Evolutionary conservation across 306 rosid genomes (phyloP), one percentile per base, ranked within the genome.

Genomic region (Trifolium pratense): DNA sequence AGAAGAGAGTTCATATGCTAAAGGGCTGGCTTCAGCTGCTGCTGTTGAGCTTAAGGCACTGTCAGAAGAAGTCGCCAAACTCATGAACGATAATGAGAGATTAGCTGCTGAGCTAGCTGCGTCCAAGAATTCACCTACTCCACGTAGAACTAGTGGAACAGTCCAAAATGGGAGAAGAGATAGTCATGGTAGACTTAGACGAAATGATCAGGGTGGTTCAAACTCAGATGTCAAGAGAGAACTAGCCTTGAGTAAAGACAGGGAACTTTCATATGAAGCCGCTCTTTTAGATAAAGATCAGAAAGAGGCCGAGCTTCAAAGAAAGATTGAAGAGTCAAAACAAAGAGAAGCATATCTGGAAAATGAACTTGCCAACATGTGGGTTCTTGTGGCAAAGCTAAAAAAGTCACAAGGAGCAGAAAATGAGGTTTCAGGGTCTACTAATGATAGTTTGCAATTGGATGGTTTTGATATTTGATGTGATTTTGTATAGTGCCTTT

Each of bases 21-120:
- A 95, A 79, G 97, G 97, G 74, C 82, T 95, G 61, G 99, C 99
- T 61, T 95, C 99, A 37, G 99, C 99, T 69, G 99, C 99, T n/a
- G 99, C 97, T 5, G 97, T 91, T 68, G 99, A 95, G 84, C 96
- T 95, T 53, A 95, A 95, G 85, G 97, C 97, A 71, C 78, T 95
- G 57, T 87, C 99, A 18, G 99, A 91, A 86, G 99, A 95, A 86
- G 97, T 95, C 65, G 80, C 99, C 65, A 95, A 95, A 81, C 96
- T 90, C 66, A 91, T 91, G 99, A 91, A 84, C 76, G 90, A 91
- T 36, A 95, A 91, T 10, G 99, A 91, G 74, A 91, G 84, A 76
- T 84, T 90, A 29, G 78, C 89, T 26, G 81, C 91, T 12, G 97
- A 95, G 74, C 87, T 88, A 57, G 87, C 93, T 2, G 80, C 91